Base-by-base conservation (phyloP, 176 grass and related monocot genomes). In the Tillandsia fasciculata region DNA sequence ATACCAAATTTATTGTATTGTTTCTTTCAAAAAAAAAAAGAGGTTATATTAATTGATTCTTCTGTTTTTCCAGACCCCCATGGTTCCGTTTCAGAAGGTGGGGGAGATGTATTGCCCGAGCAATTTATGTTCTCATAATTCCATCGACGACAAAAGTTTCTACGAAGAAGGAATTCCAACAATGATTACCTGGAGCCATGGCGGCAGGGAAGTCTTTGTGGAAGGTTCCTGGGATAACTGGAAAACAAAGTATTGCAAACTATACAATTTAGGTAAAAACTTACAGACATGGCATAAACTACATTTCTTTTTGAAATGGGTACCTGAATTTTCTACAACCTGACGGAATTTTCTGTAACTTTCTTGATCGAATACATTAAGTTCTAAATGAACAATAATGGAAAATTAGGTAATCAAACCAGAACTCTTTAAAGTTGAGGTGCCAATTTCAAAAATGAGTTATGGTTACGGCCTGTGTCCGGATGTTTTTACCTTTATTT, bases 161-260 rank as follows among this genome's bases (percentile, higher is more conserved):
- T 11, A 68, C 22, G 63, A 68, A 2, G 33, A 74, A 67, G 78
- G 78, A 57, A 80, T 80, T 73, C 78, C 70, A 58, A 80, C 63
- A 13, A 68, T 80, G 71, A 73, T 80, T 26, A 74, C 26, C 10
- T 80, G 78, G 78, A 68, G 20, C 69, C 64, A 74, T 80, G 78
- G 78, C 10, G 78, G 78, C 58, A 73, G 56, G 22, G 63, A 80
- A 73, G 78, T 80, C 13, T 68, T 74, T 57, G 72, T 80, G 8
- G 64, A 80, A 74, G 78, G 78, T 74, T 80, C 78, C 7, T 80
- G 78, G 78, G 78, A 80, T 74, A 74, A 80, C 49, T 80, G 78
- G 78, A 74, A 53, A 53, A 74, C 78, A 49, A 80, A 67, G 78
- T 80, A 74, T 42, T 22, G 20, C 3, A 17, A 50, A 66, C 26